phyloP scores from a whole-genome alignment of 1,284 basidiomycete genomes.

The Cryptococcus sp. region DNA sequence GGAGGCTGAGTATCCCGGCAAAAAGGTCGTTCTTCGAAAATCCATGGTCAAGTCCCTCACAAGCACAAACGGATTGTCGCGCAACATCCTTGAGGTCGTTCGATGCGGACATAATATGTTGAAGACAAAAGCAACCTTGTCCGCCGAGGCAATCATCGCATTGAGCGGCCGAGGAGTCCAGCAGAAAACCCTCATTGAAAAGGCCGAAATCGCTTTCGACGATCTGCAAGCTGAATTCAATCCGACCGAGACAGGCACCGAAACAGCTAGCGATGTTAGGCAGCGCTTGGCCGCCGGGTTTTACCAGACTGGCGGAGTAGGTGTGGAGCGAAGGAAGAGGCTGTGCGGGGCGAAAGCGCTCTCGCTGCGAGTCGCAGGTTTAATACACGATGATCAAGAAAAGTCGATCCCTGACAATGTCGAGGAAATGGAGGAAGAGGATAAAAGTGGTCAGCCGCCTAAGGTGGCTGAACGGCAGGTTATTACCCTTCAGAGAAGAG shows the following conservation, averaged over 20 bases:
- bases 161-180: conserved; percentile 32
- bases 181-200: conserved; percentile 12
- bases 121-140: conserved; percentile 19
- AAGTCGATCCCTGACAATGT: neutral
- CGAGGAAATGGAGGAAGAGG: conserved; percentile 4
- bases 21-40: conserved; percentile 29
- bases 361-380: conserved; percentile 24
- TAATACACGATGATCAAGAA: conserved; percentile 5
- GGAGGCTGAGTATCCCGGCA: conserved; percentile 15
- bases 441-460: neutral
- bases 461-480: conserved; percentile 8
- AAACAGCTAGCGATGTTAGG: conserved; percentile 16
- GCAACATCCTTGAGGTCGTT: conserved; percentile 29
- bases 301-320: conserved; percentile 28
- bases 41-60: conserved; percentile 38
- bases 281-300: conserved; percentile 15
- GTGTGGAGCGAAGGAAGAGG: conserved; percentile 23
- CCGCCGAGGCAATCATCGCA: conserved; percentile 28
- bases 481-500: conserved; percentile 22
- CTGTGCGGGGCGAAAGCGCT: conserved; percentile 7
- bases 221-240: conserved; percentile 17
- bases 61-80: conserved; percentile 17
- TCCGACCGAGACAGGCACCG: conserved; percentile 10
- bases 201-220: conserved; percentile 18
- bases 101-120: conserved; percentile 17